phyloP scores from a whole-genome alignment of 768 basidiomycete genomes.

The Tylopilus vinaceipallidus region DNA sequence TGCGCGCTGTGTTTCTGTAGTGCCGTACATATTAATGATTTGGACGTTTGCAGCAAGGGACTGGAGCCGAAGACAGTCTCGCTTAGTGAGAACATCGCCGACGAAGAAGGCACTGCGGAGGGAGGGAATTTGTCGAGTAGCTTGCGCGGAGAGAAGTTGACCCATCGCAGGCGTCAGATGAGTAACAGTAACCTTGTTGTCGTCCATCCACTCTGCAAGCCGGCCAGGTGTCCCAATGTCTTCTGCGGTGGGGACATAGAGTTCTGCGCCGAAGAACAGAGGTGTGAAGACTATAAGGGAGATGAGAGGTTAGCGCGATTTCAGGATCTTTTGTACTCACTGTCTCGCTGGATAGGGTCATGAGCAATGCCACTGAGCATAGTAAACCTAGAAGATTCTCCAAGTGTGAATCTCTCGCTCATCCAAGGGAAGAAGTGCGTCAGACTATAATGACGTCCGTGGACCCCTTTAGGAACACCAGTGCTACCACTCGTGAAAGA shows the following conservation, averaged over 20 bases:
- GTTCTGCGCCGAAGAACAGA: conserved; percentile 91
- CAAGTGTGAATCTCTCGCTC: conserved; percentile 80
- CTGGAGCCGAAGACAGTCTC: conserved; percentile 94
- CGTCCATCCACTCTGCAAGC: conserved; percentile 98
- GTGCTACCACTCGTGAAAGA: conserved; percentile 98
- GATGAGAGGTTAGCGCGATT: not conserved
- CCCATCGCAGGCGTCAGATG: conserved; percentile 99
- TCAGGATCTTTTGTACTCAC: conserved; percentile 50
- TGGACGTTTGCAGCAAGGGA: conserved; percentile 87
- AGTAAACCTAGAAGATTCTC: conserved; percentile 80
- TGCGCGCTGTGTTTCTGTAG: conserved; percentile 98
- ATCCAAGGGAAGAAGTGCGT: conserved; percentile 99
- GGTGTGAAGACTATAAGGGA: conserved; percentile 86
- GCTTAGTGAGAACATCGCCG: conserved; percentile 97
- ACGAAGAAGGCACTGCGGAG: conserved; percentile 95
- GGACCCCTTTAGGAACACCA: conserved; percentile 97
- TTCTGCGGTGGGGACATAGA: conserved; percentile 94
- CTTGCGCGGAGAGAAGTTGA: conserved; percentile 91
- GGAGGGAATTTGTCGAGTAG: conserved; percentile 77
- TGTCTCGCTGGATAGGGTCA: conserved; percentile 98
- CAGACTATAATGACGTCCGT: conserved; percentile 90
- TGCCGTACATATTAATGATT: conserved; percentile 99
- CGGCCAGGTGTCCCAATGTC: conserved; percentile 97
- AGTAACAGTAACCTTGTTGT: conserved; percentile 87
- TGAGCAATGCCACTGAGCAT: conserved; percentile 99